Conservation (phyloP, 2,329 filamentous ascomycete genomes). For the Dactylellina haptotyla region DNA sequence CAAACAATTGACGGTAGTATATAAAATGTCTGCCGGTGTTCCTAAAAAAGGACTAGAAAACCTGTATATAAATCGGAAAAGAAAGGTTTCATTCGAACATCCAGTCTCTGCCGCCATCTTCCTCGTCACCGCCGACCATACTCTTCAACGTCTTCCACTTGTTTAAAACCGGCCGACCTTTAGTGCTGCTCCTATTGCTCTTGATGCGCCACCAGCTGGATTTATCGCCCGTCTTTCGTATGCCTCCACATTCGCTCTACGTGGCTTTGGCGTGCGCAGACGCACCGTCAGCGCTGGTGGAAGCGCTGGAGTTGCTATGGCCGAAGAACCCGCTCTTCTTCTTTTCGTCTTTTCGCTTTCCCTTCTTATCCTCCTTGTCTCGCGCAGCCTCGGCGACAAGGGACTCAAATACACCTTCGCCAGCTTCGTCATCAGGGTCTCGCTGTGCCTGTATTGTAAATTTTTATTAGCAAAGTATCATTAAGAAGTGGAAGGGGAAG, state of each 20-base stretch:
- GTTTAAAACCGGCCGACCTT: constrained; percentile 7
- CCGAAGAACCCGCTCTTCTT: constrained; percentile 62
- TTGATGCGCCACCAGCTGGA: constrained; percentile 13
- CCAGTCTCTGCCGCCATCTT: not conserved
- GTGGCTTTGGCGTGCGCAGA: constrained; percentile 40
- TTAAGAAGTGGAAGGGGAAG: constrained; percentile 37
- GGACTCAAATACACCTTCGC: constrained; percentile 98
- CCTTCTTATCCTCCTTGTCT: constrained; percentile 82
- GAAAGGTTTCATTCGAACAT: too few relatives aligned
- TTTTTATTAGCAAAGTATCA: constrained; percentile 32
- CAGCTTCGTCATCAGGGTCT: constrained; percentile 93
- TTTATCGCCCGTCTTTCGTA: constrained; percentile 4
- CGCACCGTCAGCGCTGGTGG: constrained; percentile 26
- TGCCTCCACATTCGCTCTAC: constrained; percentile 28
- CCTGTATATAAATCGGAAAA: too few relatives aligned
- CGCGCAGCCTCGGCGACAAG: constrained; percentile 94
- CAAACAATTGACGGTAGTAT: too few relatives aligned
- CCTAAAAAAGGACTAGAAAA: too few relatives aligned
- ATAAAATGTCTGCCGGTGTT: too few relatives aligned
- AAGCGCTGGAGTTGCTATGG: constrained; percentile 38
- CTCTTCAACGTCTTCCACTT: constrained; percentile 22
- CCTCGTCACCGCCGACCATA: not conserved
- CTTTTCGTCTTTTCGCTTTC: constrained; percentile 71
- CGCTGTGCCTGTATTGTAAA: constrained; percentile 74
- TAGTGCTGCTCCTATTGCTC: constrained; percentile 4